A percentile compares a stretch with the other conserved stretches of the same genome.
Conservation (phyloP, 2,329 filamentous ascomycete genomes). For the Endocalyx cinctus region DNA sequence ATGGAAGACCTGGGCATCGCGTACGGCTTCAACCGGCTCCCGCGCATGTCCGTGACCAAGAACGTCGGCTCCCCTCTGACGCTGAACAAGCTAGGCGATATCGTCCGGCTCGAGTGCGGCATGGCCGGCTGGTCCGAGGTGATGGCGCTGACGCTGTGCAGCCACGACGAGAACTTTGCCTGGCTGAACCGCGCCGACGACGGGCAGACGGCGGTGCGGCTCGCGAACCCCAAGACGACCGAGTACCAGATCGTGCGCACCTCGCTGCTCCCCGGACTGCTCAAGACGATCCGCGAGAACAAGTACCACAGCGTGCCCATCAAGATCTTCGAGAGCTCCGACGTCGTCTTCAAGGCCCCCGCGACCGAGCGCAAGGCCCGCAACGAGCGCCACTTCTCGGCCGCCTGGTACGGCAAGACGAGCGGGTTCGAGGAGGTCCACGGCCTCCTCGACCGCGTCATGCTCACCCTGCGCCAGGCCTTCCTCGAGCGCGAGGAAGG, state of each 20-base stretch:
- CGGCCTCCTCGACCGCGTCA: constrained; percentile 83
- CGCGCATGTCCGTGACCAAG: constrained; percentile 79
- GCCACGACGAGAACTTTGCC: constrained; percentile 95
- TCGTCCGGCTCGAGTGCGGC: constrained; percentile 81
- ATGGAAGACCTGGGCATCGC: constrained; percentile 98
- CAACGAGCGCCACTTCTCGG: constrained; percentile 95
- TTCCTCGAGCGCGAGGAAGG: constrained; percentile 77
- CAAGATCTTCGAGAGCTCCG: constrained; percentile 74
- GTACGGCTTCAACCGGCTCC: constrained; percentile 96
- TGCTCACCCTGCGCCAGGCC: constrained; percentile 83
- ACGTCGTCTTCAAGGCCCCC: constrained; percentile 84
- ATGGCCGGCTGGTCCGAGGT: constrained; percentile 97
- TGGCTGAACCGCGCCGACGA: constrained; percentile 81
- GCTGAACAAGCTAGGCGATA: constrained; percentile 93
- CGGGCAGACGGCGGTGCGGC: constrained; percentile 62
- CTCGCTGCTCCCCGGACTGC: constrained; percentile 65
- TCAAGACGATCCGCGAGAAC: constrained; percentile 78
- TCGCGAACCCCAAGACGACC: constrained; percentile 73
- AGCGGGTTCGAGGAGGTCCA: constrained; percentile 95
- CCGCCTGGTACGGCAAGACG: constrained; percentile 89
- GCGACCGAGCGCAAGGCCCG: constrained; percentile 76
- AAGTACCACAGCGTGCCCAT: constrained; percentile 70
- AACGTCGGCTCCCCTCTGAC: constrained; percentile 80
- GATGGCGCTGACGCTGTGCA: constrained; percentile 93
- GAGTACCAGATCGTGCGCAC: constrained; percentile 81